These are phyloP conservation scores for Heliosperma pusillum DNA, from an alignment of 148 eudicot genomes.

Conservation along the genomic window DNA sequence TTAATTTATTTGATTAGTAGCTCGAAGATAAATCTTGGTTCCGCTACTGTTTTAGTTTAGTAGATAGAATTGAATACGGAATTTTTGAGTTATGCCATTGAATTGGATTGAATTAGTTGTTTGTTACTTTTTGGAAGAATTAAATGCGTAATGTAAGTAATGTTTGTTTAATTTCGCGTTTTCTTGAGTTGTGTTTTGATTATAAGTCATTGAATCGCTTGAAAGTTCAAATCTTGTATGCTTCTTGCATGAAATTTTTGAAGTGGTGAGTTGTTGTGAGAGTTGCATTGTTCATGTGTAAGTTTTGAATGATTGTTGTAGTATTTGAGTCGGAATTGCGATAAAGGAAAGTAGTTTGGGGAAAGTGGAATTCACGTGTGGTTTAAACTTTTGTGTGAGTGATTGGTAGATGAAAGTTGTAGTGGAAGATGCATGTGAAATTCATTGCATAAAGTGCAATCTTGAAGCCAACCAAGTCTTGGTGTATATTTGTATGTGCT, in stretches of 20 bases:
- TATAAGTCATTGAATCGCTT: not conserved
- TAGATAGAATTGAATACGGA: too few relatives aligned
- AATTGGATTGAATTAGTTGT: too few relatives aligned
- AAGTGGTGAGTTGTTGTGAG: not conserved
- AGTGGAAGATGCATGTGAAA: not conserved
- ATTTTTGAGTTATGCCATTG: too few relatives aligned
- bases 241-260: not conserved
- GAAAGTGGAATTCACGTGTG: not conserved
- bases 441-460: not conserved
- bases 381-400: not conserved
- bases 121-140: too few relatives aligned
- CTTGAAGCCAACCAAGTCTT: not conserved
- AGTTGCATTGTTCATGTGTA: not conserved
- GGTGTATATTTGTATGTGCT: not conserved
- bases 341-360: not conserved
- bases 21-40: too few relatives aligned
- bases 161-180: not conserved
- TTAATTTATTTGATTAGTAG: too few relatives aligned
- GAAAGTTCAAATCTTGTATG: slow-evolving; percentile 1
- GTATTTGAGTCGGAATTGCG: not conserved
- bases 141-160: not conserved
- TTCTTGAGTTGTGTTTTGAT: not conserved
- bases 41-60: too few relatives aligned
- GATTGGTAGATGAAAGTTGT: not conserved
- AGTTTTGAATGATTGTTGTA: not conserved